Evolutionary conservation across 192 early-diverging fungal species (phyloP), one percentile per base, ranked within the genome.

Genomic region (Dispira simplex): DNA sequence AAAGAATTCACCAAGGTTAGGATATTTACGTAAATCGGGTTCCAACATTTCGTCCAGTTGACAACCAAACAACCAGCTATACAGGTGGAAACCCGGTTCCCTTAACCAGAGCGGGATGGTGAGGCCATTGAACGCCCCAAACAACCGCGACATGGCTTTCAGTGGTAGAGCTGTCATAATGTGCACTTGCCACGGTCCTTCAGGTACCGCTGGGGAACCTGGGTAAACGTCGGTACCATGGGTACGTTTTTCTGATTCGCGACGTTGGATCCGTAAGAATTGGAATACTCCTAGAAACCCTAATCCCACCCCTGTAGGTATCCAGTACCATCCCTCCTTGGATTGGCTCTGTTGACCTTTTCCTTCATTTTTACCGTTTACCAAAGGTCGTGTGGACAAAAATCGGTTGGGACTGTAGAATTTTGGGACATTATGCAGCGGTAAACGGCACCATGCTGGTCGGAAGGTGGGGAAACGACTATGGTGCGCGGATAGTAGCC

Each of bases 1-100:
- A 65, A 99, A 99, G 74, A 99, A 99, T 9, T 81, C 76, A 13
- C 85, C 81, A 23, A 99, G 67, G 69, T 95, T 96, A 18, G 82
- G 81, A 68, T 95, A 99, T 13, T 77, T 70, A 3, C 70, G 76
- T 25, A 98, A 69, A 68, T 90, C 83, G 0, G 86, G 80, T 32
- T 91, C 86, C 51, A 83, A 85, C 88, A 97, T 95, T 72, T 99
- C 97, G 23, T 89, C 90, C 45, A 99, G 71, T 63, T 93, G 89
- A 73, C 93, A 97, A 54, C 83, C 85, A 73, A 95, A 99, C 16
- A 89, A 68, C 72, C 79, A 83, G 20, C 88, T 83, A 64, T 99
- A 99, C 2, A 87, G 44, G 46, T 71, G 74, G 68, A 91, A 91
- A 59, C 91, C 69, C 6, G 90, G 84, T 3, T 63, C 70, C 44